Conservation (phyloP, 139 green algal genomes). For the Closterium sp. region DNA sequence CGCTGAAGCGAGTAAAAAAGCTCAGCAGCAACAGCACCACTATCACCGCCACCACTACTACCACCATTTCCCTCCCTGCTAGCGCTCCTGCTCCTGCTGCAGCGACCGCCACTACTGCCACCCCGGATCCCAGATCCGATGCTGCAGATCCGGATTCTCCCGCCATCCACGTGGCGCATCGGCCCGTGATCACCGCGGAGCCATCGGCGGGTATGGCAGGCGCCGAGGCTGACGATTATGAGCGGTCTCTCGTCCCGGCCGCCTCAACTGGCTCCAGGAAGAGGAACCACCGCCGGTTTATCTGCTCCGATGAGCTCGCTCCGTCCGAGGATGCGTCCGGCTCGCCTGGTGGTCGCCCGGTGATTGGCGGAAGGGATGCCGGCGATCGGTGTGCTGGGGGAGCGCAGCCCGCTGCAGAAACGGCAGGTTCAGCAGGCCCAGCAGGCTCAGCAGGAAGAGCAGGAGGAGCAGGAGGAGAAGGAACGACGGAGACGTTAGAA, state of each 20-base stretch:
- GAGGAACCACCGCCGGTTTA: not conserved
- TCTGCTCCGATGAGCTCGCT: not conserved
- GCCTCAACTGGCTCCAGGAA: not conserved
- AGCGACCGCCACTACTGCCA: not conserved
- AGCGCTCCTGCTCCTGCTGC: not conserved
- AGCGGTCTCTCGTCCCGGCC: not conserved
- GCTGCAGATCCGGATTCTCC: not conserved
- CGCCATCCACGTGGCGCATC: not conserved
- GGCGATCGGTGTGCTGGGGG: not conserved
- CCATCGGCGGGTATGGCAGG: not conserved
- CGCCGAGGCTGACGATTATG: not conserved
- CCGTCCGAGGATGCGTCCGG: not conserved
- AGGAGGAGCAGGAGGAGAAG: not conserved
- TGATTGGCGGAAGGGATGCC: not conserved
- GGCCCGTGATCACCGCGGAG: not conserved
- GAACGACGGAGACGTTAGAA: not conserved
- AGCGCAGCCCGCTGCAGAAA: not conserved
- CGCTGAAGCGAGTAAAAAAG: not conserved
- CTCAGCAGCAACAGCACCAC: not conserved
- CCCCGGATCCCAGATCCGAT: not conserved
- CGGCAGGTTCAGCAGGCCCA: not conserved
- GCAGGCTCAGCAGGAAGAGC: not conserved
- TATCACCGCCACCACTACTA: not conserved
- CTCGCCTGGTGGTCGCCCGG: not conserved
- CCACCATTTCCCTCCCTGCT: not conserved